These are phyloP conservation scores for Wickerhamomyces alni DNA, from an alignment of 805 yeast species.

Conservation along the genomic window DNA sequence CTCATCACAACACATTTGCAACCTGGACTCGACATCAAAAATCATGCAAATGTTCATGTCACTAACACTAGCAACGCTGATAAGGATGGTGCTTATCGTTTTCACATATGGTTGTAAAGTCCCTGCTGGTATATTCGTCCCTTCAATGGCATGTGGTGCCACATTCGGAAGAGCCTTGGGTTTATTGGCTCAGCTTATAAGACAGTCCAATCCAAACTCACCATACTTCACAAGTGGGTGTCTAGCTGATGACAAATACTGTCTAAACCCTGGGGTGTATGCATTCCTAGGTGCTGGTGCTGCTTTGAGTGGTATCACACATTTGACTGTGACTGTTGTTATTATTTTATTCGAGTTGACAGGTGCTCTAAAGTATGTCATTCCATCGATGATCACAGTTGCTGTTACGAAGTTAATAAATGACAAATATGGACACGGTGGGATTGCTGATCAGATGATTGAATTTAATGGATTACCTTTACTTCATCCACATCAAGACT, in stretches of 20 bases:
- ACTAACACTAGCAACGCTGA: constrained; percentile 60
- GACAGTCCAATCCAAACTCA: constrained; percentile 32
- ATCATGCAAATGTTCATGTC: constrained; percentile 39
- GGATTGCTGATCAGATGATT: constrained; percentile 96
- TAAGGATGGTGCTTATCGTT: constrained; percentile 67
- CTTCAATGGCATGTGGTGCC: constrained; percentile 96
- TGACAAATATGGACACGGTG: constrained; percentile 73
- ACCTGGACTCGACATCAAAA: constrained; percentile 27
- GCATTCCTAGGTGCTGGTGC: constrained; percentile 97
- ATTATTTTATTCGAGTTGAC: constrained; percentile 95
- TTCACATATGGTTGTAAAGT: constrained; percentile 89
- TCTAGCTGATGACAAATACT: constrained; percentile 35
- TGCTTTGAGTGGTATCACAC: constrained; percentile 89
- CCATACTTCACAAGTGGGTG: constrained; percentile 30
- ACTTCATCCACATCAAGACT: constrained; percentile 67
- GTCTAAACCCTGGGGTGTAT: constrained; percentile 90
- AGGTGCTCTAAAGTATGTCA: constrained; percentile 85
- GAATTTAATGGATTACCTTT: constrained; percentile 82
- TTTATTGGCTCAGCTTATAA: constrained; percentile 50
- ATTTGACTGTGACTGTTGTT: constrained; percentile 86
- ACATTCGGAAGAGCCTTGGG: constrained; percentile 89
- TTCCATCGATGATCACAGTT: constrained; percentile 95
- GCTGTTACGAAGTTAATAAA: constrained; percentile 79
- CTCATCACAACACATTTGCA: constrained; percentile 37
- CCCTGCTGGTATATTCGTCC: constrained; percentile 97